Evolutionary conservation across 2,329 filamentous ascomycete species (phyloP).

Genomic region (Chrysosporium keratinophilum): DNA sequence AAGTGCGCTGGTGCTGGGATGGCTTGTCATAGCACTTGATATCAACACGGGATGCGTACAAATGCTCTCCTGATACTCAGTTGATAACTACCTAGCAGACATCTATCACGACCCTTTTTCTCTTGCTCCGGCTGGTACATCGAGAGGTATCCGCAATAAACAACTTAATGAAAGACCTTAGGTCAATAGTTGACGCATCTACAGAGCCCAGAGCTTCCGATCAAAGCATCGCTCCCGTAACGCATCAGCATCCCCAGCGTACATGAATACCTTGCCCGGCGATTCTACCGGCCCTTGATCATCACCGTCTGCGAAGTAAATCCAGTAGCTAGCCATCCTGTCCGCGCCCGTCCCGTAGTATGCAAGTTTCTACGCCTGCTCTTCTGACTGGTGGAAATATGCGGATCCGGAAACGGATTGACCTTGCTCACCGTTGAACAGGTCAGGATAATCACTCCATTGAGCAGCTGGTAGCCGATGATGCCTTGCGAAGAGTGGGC

Average conservation of each 20-base stretch:
- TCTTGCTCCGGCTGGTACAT: too few relatives aligned
- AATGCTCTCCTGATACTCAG: too few relatives aligned
- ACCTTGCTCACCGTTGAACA: conserved; percentile 7
- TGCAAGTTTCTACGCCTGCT: conserved; percentile 5
- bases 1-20: too few relatives aligned
- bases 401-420: not conserved
- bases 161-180: too few relatives aligned
- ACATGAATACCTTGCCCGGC: conserved; percentile 6
- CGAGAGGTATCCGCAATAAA: too few relatives aligned
- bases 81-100: too few relatives aligned
- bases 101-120: too few relatives aligned
- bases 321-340: not conserved
- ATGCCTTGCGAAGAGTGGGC: conserved; percentile 4
- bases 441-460: conserved; percentile 14
- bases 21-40: too few relatives aligned
- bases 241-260: conserved; percentile 4
- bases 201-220: conserved; percentile 3
- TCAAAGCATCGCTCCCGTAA: conserved; percentile 10
- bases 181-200: not conserved
- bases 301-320: conserved; percentile 3
- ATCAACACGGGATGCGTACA: too few relatives aligned
- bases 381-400: not conserved
- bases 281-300: not conserved
- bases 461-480: conserved; percentile 5
- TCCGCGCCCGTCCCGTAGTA: conserved; percentile 12